Evolutionary conservation across 1,284 basidiomycete genomes (phyloP).

Genomic region (Vanrija humicola): DNA sequence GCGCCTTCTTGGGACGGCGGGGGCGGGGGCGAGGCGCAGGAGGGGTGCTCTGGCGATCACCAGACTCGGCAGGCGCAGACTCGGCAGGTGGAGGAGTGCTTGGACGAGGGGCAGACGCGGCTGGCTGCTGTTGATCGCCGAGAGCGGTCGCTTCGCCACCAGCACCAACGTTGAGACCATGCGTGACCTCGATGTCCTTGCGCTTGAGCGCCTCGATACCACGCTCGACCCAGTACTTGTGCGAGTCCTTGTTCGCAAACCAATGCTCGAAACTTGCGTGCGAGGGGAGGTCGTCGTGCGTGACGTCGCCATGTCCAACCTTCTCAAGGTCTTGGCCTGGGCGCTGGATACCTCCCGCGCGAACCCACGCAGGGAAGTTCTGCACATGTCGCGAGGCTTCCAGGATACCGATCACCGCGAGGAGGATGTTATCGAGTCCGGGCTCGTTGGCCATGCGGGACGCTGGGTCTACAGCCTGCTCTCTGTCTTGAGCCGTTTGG

Average conservation of each 20-base stretch:
- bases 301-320: background rate
- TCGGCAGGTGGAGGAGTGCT: background rate
- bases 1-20: too few species aligned
- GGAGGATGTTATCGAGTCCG: slow-evolving; percentile 34
- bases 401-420: slow-evolving; percentile 46
- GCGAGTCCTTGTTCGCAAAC: slow-evolving; percentile 16
- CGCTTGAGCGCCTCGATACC: slow-evolving; percentile 29
- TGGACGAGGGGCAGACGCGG: background rate
- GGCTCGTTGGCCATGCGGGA: background rate
- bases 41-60: background rate
- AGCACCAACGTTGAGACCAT: slow-evolving; percentile 18
- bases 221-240: slow-evolving; percentile 25
- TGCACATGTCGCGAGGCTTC: slow-evolving; percentile 31
- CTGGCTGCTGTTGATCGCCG: too few species aligned
- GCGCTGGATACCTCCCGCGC: slow-evolving; percentile 33
- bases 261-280: slow-evolving; percentile 32
- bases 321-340: background rate
- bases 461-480: too few species aligned
- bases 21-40: background rate
- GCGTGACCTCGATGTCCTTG: slow-evolving; percentile 30
- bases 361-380: slow-evolving; percentile 45
- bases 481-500: too few species aligned
- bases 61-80: background rate
- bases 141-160: too few species aligned
- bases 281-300: slow-evolving; percentile 29